Conservation (phyloP, 2,329 filamentous ascomycete species). For the Hymenoscyphus fructigenus region DNA sequence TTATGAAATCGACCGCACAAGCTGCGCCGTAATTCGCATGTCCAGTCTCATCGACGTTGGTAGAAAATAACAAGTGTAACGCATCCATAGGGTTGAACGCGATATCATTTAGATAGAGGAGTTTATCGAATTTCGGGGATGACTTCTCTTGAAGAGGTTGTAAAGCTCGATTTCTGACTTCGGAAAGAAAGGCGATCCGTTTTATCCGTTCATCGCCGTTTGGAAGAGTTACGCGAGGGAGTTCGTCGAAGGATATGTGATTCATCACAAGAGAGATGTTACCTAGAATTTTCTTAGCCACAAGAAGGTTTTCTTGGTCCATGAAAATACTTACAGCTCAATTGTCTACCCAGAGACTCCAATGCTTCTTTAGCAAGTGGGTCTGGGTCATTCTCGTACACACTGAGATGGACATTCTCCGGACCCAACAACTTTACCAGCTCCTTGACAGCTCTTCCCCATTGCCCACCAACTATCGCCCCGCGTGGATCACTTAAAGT, state of each 20-base stretch:
- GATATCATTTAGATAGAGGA: slow-evolving; percentile 67
- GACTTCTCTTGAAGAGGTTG: slow-evolving; percentile 52
- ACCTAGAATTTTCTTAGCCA: background rate
- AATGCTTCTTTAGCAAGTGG: background rate
- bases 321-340: slow-evolving; percentile 2
- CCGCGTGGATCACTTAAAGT: slow-evolving; percentile 43
- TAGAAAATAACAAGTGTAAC: slow-evolving; percentile 59
- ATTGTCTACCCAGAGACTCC: background rate
- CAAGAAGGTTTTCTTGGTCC: background rate
- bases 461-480: slow-evolving; percentile 57
- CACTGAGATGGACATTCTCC: slow-evolving; percentile 66
- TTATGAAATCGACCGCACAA: slow-evolving; percentile 67
- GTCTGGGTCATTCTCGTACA: slow-evolving; percentile 55
- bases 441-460: slow-evolving; percentile 58
- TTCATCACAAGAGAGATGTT: slow-evolving; percentile 1
- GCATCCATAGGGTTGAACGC: slow-evolving; percentile 49
- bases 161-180: slow-evolving; percentile 68
- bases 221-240: background rate
- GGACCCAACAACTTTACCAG: slow-evolving; percentile 63
- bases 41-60: slow-evolving; percentile 45
- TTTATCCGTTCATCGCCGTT: slow-evolving; percentile 61
- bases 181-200: slow-evolving; percentile 68
- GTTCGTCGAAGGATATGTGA: background rate
- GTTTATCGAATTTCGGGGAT: slow-evolving; percentile 49
- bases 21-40: slow-evolving; percentile 60